Conservation (phyloP, 331 rosid genomes). For the Malus hybrid region DNA sequence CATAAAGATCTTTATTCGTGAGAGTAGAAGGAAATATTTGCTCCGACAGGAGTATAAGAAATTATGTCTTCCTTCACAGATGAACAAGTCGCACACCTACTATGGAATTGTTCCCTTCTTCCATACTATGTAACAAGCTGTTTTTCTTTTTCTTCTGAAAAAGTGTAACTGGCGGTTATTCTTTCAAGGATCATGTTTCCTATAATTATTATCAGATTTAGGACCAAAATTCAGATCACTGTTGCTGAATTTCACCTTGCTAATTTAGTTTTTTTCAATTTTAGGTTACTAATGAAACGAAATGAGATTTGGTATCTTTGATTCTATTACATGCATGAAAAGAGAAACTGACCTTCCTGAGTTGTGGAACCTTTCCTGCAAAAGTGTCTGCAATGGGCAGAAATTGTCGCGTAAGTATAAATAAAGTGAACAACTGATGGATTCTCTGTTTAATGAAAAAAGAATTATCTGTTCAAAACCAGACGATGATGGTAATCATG, state of each 20-base stretch:
- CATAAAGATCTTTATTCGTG: background rate
- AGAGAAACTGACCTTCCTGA: slow-evolving; percentile 52
- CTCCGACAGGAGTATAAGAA: background rate
- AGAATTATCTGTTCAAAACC: too few relatives aligned
- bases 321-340: background rate
- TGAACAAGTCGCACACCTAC: background rate
- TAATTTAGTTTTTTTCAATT: background rate
- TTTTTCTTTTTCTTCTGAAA: too few relatives aligned
- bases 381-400: slow-evolving; percentile 45
- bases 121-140: too few relatives aligned
- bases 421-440: background rate
- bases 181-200: background rate
- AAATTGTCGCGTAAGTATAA: slow-evolving; percentile 7
- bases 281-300: background rate
- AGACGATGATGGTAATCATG: too few relatives aligned
- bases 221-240: background rate
- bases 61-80: background rate
- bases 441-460: background rate
- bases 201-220: background rate
- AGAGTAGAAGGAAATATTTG: too few relatives aligned
- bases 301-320: background rate
- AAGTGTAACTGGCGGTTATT: background rate
- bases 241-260: background rate
- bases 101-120: background rate
- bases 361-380: slow-evolving; percentile 80